Percentiles rank a stretch among this genome's conserved stretches.
phyloP scores from a whole-genome alignment of 495 filamentous ascomycete species.

The Lentithecium fluviatile region DNA sequence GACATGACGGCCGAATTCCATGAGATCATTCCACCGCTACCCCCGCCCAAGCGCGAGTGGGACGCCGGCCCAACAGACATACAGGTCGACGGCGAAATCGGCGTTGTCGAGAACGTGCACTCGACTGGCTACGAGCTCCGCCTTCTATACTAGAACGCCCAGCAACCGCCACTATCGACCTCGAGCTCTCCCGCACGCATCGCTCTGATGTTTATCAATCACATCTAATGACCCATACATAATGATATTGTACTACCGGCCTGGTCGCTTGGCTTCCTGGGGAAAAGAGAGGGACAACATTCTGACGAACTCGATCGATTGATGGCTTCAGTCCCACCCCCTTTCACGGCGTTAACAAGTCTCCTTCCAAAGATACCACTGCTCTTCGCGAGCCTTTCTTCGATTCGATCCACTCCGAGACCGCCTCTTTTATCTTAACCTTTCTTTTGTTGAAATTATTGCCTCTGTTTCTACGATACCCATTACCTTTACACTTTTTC shows the following conservation, averaged over 20 bases:
- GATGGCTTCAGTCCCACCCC: not conserved
- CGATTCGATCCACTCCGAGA: no score
- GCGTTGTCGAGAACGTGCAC: conserved; percentile 38
- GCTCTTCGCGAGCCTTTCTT: conserved; percentile 25
- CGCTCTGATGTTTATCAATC: not conserved
- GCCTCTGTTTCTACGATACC: conserved; percentile 33
- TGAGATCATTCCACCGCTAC: conserved; percentile 41
- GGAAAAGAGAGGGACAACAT: no score
- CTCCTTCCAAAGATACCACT: conserved; percentile 33
- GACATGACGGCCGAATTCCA: conserved; percentile 74
- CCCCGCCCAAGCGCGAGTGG: conserved; percentile 44
- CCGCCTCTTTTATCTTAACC: no score
- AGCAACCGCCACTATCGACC: not conserved
- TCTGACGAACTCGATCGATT: conserved; percentile 14
- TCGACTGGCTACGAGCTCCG: conserved; percentile 45
- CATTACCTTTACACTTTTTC: conserved; percentile 23
- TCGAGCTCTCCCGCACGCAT: no score
- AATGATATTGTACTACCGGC: conserved; percentile 36
- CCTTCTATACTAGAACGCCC: conserved; percentile 41
- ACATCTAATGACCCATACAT: conserved; percentile 12
- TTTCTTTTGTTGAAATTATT: conserved; percentile 12
- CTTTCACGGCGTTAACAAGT: conserved; percentile 13
- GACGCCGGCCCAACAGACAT: conserved; percentile 44
- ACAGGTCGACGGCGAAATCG: conserved; percentile 44
- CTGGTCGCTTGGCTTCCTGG: conserved; percentile 2